Base-by-base conservation (phyloP, 1,284 basidiomycete species). In the Tranzscheliella williamsii region DNA sequence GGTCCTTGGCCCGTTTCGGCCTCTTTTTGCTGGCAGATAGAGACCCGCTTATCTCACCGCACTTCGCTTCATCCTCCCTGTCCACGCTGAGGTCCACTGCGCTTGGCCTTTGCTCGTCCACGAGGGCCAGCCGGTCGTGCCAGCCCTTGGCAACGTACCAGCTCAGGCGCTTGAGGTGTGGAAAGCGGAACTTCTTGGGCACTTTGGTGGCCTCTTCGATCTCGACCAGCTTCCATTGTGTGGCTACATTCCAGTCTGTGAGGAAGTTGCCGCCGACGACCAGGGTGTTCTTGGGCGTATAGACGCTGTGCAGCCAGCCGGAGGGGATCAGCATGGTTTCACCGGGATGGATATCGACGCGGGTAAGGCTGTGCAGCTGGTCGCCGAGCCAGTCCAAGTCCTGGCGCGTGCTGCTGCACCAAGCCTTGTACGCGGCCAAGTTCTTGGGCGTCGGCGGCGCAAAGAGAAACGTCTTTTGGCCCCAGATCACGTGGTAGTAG, bases 291-390 rank as follows among this genome's bases (percentile, higher is more conserved):
- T 83, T 79, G 0, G 94, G 93, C 0, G 93, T 97, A 78, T 90
- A 87, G 26, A 98, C 94, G 16, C 91, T 90, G 75, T 98, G 94
- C 56, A 97, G 95, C 88, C 94, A 97, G 0, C 94, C 94, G 0
- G 60, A 51, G 0, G 68, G 66, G 56, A 80, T 75, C 47, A 81
- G 37, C 90, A 95, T 93, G 0, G 92, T 96, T 69, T 93, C 92
- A 1, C 92, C 92, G n/a, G 83, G 82, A 9, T 80, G 79, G 48
- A 96, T 79, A 39, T 87, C 86, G 8, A 94, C 87, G 73, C 89
- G 91, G 70, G 86, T 85, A 4, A 97, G 91, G 60, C 89, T 86
- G 63, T 94, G 90, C 12, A 86, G 87, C 81, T 89, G 81, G 45
- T 95, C 90, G 5, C 93, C 93, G 7, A 97, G 82, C 93, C 94